Conservation (phyloP, 768 basidiomycete species). For the Auricularia sp. region DNA sequence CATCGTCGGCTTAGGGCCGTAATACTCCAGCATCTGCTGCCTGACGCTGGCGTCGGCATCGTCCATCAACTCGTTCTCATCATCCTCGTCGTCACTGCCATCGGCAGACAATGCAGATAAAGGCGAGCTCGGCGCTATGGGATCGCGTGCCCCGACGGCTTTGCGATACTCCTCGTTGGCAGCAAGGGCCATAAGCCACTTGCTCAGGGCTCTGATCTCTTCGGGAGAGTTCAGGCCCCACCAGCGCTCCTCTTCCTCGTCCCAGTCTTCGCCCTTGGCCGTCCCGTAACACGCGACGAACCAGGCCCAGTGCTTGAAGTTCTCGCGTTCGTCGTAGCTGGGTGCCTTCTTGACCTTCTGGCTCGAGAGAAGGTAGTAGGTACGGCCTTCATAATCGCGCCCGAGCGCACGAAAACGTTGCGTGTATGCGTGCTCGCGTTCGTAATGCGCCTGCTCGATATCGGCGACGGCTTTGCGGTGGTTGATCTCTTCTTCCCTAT, state of each 20-base stretch:
- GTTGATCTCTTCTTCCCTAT: slow-evolving; percentile 15
- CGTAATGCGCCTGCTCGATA: slow-evolving; percentile 36
- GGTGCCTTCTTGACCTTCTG: slow-evolving; percentile 42
- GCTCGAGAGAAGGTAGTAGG: slow-evolving; percentile 60
- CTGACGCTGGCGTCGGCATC: slow-evolving; percentile 3
- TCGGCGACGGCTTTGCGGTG: slow-evolving; percentile 42
- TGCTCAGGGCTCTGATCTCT: slow-evolving; percentile 54
- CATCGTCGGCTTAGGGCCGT: slow-evolving; percentile 15
- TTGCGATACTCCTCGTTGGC: not conserved
- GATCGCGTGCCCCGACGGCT: not conserved
- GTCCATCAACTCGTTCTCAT: not conserved
- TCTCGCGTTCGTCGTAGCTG: slow-evolving; percentile 40
- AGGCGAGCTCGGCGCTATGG: not conserved
- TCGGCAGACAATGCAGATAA: not conserved
- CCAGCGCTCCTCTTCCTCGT: slow-evolving; percentile 47
- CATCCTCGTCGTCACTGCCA: not conserved
- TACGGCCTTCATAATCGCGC: slow-evolving; percentile 53
- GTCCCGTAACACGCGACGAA: slow-evolving; percentile 69
- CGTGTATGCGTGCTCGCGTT: slow-evolving; percentile 37
- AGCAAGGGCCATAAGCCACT: slow-evolving; percentile 37
- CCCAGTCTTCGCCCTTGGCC: slow-evolving; percentile 25
- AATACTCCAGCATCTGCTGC: not conserved
- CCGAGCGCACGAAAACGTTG: slow-evolving; percentile 57
- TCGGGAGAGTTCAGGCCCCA: slow-evolving; percentile 63
- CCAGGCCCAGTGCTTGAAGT: slow-evolving; percentile 60